Conservation (phyloP, 2,329 filamentous ascomycete genomes). For the Sclerotinia trifoliorum region DNA sequence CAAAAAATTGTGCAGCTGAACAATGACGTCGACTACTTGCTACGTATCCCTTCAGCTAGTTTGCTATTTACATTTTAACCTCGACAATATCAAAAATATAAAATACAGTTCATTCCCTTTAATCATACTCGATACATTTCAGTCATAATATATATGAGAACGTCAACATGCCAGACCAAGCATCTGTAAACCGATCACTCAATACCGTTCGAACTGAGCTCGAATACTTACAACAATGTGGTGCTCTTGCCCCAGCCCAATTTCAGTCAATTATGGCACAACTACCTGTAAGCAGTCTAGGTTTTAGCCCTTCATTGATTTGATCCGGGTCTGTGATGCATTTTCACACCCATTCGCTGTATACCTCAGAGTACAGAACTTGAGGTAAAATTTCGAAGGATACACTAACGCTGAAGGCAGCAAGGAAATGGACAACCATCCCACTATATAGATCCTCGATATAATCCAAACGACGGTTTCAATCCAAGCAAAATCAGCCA, state of each 20-base stretch:
- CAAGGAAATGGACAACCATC: slow-evolving; percentile 34
- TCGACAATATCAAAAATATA: not conserved
- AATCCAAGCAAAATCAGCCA: slow-evolving; percentile 33
- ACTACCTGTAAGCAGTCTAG: slow-evolving; percentile 33
- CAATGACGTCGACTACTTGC: slow-evolving; percentile 17
- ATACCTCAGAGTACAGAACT: too few species aligned
- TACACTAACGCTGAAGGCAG: not conserved
- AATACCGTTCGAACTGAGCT: slow-evolving; percentile 33
- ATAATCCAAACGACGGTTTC: slow-evolving; percentile 30
- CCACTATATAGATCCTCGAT: slow-evolving; percentile 37
- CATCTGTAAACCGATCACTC: slow-evolving; percentile 36
- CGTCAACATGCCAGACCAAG: slow-evolving; percentile 35
- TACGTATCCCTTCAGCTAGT: not conserved
- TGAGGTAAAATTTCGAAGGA: not conserved
- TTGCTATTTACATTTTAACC: not conserved
- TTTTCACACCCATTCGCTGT: too few species aligned
- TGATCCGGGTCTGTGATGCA: not conserved
- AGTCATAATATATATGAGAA: not conserved
- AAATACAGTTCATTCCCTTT: not conserved
- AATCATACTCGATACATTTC: too few species aligned
- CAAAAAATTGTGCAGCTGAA: slow-evolving; percentile 2
- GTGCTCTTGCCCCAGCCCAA: slow-evolving; percentile 37
- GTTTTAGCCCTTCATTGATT: too few species aligned
- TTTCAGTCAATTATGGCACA: slow-evolving; percentile 40
- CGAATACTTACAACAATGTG: slow-evolving; percentile 39